phyloP scores from a whole-genome alignment of 176 grass and related monocot genomes.

The Carex scoparia region DNA sequence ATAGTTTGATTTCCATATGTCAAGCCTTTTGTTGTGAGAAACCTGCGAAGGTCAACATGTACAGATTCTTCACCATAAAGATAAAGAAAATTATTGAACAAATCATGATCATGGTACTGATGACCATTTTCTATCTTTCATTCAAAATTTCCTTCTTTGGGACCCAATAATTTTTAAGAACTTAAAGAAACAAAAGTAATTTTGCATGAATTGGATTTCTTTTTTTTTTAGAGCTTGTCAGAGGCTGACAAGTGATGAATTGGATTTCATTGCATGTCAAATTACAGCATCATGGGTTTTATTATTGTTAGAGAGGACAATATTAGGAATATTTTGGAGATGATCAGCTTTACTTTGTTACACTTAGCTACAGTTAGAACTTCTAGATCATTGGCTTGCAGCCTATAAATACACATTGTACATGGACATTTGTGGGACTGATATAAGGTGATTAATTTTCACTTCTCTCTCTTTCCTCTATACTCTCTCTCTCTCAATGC shows the following conservation, averaged over 20 bases:
- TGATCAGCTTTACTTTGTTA: not conserved
- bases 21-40: constrained; percentile 33
- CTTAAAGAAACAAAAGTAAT: not conserved
- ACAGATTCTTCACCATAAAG: constrained; percentile 13
- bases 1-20: constrained; percentile 89
- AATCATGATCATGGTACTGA: not conserved
- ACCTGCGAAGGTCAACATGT: constrained; percentile 36
- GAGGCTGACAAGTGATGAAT: not conserved
- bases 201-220: not conserved
- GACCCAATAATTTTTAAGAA: not conserved
- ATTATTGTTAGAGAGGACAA: not conserved
- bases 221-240: too few species aligned
- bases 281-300: not conserved
- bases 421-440: not conserved
- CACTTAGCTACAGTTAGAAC: not conserved
- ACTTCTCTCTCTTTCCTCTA: not conserved
- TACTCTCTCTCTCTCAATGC: not conserved
- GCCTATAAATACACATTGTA: not conserved
- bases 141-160: not conserved
- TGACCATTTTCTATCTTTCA: not conserved
- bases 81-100: not conserved
- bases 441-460: not conserved
- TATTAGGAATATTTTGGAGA: not conserved
- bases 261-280: not conserved
- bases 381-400: not conserved